A percentile compares a stretch with the other conserved stretches of the same genome.
phyloP scores from a whole-genome alignment of 805 yeast genomes.

The Metahyphopichia silvanorum region DNA sequence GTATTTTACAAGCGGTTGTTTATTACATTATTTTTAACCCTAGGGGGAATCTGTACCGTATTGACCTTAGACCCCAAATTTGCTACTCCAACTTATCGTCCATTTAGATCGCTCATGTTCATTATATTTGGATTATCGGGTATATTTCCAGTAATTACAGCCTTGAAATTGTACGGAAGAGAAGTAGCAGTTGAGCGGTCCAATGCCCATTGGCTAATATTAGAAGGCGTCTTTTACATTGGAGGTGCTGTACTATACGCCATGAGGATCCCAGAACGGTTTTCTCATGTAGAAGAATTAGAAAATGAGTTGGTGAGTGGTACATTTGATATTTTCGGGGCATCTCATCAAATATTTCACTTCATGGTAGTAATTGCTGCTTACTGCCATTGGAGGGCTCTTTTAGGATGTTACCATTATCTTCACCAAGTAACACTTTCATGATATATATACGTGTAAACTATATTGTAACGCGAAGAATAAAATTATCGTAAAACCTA shows the following conservation, averaged over 20 bases:
- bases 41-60: conserved; percentile 62
- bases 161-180: conserved; percentile 47
- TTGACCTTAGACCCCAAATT: conserved; percentile 66
- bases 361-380: conserved; percentile 76
- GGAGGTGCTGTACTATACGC: conserved; percentile 81
- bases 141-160: conserved; percentile 61
- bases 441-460: not conserved
- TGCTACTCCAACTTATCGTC: conserved; percentile 68
- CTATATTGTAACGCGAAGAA: not conserved
- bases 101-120: conserved; percentile 75
- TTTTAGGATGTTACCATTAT: conserved; percentile 52
- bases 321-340: conserved; percentile 64
- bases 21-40: conserved; percentile 41
- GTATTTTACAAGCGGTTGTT: conserved; percentile 35
- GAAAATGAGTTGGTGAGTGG: conserved; percentile 15
- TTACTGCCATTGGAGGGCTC: conserved; percentile 64
- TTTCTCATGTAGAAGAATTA: conserved; percentile 24
- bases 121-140: conserved; percentile 80
- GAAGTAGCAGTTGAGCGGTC: conserved; percentile 47
- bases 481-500: not conserved
- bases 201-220: conserved; percentile 57
- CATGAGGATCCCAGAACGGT: conserved; percentile 71
- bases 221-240: conserved; percentile 75
- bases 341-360: conserved; percentile 85
- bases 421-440: conserved; percentile 29